Evolutionary conservation across 768 basidiomycete species (phyloP).

Genomic region (Antrodiella citrinella): DNA sequence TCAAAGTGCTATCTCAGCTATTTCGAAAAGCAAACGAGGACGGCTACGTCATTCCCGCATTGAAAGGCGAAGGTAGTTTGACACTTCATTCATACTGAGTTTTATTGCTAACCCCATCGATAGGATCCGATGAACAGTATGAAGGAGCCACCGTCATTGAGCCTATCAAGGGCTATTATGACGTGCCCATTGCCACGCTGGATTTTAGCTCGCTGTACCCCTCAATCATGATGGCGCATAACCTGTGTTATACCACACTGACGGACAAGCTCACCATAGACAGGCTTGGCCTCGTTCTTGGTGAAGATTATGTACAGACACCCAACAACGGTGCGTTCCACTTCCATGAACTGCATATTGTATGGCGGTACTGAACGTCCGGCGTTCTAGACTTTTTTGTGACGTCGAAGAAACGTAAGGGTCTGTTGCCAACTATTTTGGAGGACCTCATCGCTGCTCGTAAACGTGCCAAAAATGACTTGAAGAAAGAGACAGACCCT

Average conservation of each 20-base stretch:
- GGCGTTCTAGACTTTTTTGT: constrained; percentile 70
- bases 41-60: constrained; percentile 80
- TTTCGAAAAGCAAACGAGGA: constrained; percentile 89
- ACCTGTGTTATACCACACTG: constrained; percentile 96
- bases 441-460: constrained; percentile 92
- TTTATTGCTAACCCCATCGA: neutral
- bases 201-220: constrained; percentile 99
- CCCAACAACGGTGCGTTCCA: constrained; percentile 78
- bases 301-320: constrained; percentile 87
- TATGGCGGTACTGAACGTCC: neutral
- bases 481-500: constrained; percentile 95
- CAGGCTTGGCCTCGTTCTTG: constrained; percentile 68
- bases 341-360: neutral
- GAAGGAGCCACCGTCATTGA: constrained; percentile 99
- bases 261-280: constrained; percentile 75
- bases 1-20: constrained; percentile 96
- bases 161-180: constrained; percentile 92
- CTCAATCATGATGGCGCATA: constrained; percentile 99
- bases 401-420: constrained; percentile 66
- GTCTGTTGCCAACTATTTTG: constrained; percentile 82
- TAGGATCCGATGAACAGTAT: constrained; percentile 91
- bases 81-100: too few relatives aligned
- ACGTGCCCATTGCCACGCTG: constrained; percentile 92
- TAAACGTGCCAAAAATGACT: constrained; percentile 90
- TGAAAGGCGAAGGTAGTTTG: constrained; percentile 72